phyloP scores from a whole-genome alignment of 2,329 filamentous ascomycete species.

The Fusarium paranaense region DNA sequence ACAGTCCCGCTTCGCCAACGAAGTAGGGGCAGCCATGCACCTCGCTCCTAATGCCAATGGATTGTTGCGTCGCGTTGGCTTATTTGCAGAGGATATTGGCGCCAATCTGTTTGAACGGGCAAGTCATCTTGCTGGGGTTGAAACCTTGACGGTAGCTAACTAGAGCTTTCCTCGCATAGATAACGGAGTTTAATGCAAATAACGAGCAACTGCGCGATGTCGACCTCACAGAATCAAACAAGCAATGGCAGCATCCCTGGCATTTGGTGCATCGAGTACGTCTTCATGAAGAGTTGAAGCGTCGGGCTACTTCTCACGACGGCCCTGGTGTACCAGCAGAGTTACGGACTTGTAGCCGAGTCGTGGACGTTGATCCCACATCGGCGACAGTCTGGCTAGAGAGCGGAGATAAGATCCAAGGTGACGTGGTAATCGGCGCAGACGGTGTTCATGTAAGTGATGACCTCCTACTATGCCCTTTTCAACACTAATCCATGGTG shows the following conservation, averaged over 20 bases:
- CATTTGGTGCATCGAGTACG: conserved; percentile 62
- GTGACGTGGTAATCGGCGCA: conserved; percentile 64
- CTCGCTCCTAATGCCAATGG: conserved; percentile 71
- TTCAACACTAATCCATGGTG: background rate
- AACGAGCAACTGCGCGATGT: conserved; percentile 51
- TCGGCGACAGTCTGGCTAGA: conserved; percentile 57
- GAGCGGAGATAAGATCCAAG: conserved; percentile 55
- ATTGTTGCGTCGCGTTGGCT: conserved; percentile 58
- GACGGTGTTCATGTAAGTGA: conserved; percentile 61
- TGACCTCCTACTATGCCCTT: background rate
- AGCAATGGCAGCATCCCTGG: conserved; percentile 61
- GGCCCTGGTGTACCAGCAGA: conserved; percentile 51
- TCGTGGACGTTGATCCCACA: conserved; percentile 56
- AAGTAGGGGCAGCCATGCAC: conserved; percentile 70
- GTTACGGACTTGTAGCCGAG: conserved; percentile 55
- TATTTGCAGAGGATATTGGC: conserved; percentile 52
- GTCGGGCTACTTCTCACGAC: conserved; percentile 52
- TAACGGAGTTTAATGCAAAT: conserved; percentile 50
- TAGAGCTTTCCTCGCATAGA: conserved; percentile 27
- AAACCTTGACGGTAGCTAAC: background rate
- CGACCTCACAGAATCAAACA: conserved; percentile 50
- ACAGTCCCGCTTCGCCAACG: conserved; percentile 66
- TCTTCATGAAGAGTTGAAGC: conserved; percentile 63
- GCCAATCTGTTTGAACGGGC: conserved; percentile 48
- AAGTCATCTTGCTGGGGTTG: background rate